Conservation (phyloP, 2,329 filamentous ascomycete species). For the Aspergillus sp. region DNA sequence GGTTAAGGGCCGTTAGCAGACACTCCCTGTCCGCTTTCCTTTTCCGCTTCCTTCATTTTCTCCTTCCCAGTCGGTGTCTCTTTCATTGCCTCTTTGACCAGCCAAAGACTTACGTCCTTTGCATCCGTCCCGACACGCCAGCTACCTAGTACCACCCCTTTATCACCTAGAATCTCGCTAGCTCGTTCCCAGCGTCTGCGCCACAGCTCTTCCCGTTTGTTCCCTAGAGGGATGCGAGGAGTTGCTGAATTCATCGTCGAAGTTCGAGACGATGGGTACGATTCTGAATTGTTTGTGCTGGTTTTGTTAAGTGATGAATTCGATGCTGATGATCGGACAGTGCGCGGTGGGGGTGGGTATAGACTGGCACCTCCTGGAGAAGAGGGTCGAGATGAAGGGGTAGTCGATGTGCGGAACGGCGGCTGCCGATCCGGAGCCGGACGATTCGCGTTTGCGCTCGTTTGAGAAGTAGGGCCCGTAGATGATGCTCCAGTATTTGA, state of each 20-base stretch:
- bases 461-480: conserved; percentile 11
- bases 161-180: conserved; percentile 40
- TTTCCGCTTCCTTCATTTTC: background rate
- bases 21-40: background rate
- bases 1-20: background rate
- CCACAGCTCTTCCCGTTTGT: conserved; percentile 52
- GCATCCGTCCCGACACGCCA: conserved; percentile 50
- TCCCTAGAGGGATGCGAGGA: conserved; percentile 36
- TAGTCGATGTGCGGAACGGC: conserved; percentile 24
- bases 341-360: conserved; percentile 19
- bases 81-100: conserved; percentile 42
- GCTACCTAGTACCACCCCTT: conserved; percentile 44
- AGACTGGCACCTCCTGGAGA: conserved; percentile 27
- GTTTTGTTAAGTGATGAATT: conserved; percentile 21
- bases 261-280: conserved; percentile 15
- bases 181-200: conserved; percentile 48
- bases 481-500: conserved; percentile 28
- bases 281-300: conserved; percentile 18
- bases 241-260: conserved; percentile 9
- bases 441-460: conserved; percentile 18
- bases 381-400: conserved; percentile 26
- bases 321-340: conserved; percentile 22
- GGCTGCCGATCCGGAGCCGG: conserved; percentile 21
- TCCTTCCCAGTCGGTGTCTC: conserved; percentile 11
- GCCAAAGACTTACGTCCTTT: conserved; percentile 43